Base-by-base conservation (phyloP, 2,329 filamentous ascomycete genomes). In the Penicillium janthinellum region DNA sequence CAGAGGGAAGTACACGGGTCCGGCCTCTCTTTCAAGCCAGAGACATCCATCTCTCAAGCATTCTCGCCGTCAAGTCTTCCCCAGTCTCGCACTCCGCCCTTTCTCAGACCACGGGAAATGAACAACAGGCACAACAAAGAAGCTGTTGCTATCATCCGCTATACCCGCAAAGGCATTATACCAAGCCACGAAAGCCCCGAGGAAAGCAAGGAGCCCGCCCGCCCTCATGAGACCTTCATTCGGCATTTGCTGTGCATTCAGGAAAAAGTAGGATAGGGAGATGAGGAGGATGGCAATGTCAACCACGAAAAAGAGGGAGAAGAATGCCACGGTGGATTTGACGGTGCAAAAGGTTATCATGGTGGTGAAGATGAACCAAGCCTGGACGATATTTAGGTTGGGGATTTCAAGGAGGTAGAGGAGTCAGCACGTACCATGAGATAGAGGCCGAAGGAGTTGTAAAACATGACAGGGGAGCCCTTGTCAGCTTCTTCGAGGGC, bases 311-410 rank as follows among this genome's bases (percentile, higher is more conserved):
- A 92, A 92, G 34, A 93, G 84, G 12, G 81, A 70, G 80, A 88
- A 91, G 82, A 92, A 92, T 64, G 88, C 88, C 67, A 91, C 79
- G 42, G 88, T 91, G 1, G 89, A 92, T 64, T 86, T 86, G 47
- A 92, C 79, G 0, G 90, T 92, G 79, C 86, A 88, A 41, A 92
- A 66, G 31, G 90, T 81, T 58, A 92, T 77, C 51, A 92, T 73
- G 50, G 86, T 87, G 38, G 90, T 92, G 79, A 92, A 93, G 77
- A 93, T 90, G 79, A 90, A 91, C 90, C 90, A 92, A 73, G 88
- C 82, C 77, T 79, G 60, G 3, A 45, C 3, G 8, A 2, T 22
- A 41, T 66, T 57, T 59, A 38, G 28, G 17, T 31, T 35, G 7
- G 3, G 17, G 0, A 10, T 10, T 15, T 5, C 51, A 56, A 6